These are phyloP conservation scores for Yamadazyma diospyri DNA, from an alignment of 1,139 yeast genomes.

Conservation along the genomic window DNA sequence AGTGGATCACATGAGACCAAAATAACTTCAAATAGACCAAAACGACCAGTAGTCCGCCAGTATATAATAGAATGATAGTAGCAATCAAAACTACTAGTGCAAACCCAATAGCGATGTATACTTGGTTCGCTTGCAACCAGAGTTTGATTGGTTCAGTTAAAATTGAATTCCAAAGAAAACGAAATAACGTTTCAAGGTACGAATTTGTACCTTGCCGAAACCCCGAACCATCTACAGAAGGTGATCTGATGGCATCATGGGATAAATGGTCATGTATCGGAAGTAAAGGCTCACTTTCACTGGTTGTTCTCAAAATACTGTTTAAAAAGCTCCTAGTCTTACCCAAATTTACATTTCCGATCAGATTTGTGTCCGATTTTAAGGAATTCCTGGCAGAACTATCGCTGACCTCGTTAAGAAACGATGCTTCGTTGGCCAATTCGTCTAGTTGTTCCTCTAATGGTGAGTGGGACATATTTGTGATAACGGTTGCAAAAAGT, in stretches of 20 bases:
- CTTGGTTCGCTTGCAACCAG: constrained; percentile 5
- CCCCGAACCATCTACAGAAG: neutral
- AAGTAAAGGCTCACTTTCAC: constrained; percentile 13
- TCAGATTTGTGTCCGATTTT: neutral
- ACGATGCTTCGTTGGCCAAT: constrained; percentile 15
- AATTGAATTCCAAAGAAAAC: constrained; percentile 11
- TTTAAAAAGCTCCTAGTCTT: neutral
- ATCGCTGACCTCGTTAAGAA: constrained; percentile 12
- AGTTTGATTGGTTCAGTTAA: constrained; percentile 10
- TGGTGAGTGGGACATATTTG: constrained; percentile 6
- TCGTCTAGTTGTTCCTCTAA: constrained; percentile 11
- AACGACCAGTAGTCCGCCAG: too few species aligned
- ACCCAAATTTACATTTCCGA: neutral
- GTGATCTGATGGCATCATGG: neutral
- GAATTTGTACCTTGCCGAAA: neutral
- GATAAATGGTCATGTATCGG: too few species aligned
- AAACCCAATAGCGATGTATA: too few species aligned
- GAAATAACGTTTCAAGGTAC: neutral
- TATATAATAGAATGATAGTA: too few species aligned
- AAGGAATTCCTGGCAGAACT: neutral
- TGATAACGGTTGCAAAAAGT: constrained; percentile 1
- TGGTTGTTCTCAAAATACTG: constrained; percentile 6
- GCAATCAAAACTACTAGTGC: too few species aligned
- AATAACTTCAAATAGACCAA: too few species aligned
- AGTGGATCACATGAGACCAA: too few species aligned